Evolutionary conservation across 441 rosid genomes (phyloP).

Genomic region (Pelargonium myrrhifolium): DNA sequence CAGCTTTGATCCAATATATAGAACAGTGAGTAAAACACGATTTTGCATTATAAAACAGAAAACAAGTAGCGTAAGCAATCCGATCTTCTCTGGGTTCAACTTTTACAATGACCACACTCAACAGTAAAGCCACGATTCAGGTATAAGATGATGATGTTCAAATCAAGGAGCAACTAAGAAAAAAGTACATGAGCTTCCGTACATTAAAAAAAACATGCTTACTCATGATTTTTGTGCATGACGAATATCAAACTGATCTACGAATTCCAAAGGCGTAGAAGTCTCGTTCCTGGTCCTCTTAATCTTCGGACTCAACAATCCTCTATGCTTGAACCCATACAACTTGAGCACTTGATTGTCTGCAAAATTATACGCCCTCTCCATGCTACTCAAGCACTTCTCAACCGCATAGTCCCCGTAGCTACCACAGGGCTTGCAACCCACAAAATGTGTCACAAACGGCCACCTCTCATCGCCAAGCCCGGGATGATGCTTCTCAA

Average conservation of each 20-base stretch:
- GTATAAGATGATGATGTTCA: not conserved
- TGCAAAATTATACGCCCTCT: constrained; percentile 92
- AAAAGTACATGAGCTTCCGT: not conserved
- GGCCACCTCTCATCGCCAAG: constrained; percentile 99
- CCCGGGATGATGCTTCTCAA: constrained; percentile 92
- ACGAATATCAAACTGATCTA: constrained; percentile 79
- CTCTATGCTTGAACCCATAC: constrained; percentile 84
- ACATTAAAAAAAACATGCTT: not conserved
- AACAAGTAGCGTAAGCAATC: not conserved
- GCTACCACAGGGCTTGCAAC: constrained; percentile 98
- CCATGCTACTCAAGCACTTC: constrained; percentile 84
- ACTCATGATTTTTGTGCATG: constrained; percentile 24
- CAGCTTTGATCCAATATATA: not conserved
- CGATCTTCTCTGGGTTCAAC: not conserved
- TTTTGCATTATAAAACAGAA: not conserved
- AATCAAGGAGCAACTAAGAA: not conserved
- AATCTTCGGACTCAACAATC: constrained; percentile 79
- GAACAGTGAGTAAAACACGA: not conserved
- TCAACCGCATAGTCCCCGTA: constrained; percentile 94
- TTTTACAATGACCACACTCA: not conserved
- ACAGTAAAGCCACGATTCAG: not conserved
- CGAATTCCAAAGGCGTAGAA: constrained; percentile 61
- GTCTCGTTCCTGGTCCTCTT: constrained; percentile 89
- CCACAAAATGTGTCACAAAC: constrained; percentile 92
- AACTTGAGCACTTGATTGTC: constrained; percentile 90